phyloP scores from a whole-genome alignment of 73 alveolate genomes.

The Symbiodinium natans region DNA sequence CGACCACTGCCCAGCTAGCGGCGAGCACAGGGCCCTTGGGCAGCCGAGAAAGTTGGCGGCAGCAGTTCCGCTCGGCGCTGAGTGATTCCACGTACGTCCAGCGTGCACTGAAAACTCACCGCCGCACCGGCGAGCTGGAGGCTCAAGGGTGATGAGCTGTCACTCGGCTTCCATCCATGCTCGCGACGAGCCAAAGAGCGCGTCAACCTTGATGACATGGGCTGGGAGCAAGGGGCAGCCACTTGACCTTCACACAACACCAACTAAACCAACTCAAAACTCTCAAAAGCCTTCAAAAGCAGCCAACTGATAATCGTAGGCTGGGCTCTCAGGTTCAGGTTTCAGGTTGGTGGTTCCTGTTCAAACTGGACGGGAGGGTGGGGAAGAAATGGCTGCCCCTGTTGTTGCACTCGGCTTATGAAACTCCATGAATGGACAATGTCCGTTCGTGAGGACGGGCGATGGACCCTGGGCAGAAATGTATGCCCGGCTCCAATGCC shows the following conservation, averaged over 20 bases:
- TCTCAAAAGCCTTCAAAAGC: not conserved
- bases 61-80: constrained; percentile 83
- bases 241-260: not conserved
- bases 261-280: too few relatives aligned
- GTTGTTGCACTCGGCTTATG: not conserved
- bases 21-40: constrained; percentile 65
- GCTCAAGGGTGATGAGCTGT: not conserved
- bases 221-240: not conserved
- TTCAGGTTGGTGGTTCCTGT: too few relatives aligned
- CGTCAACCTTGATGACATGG: not conserved
- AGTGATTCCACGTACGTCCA: constrained; percentile 68
- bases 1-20: constrained; percentile 3
- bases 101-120: constrained; percentile 54
- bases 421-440: not conserved
- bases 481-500: not conserved
- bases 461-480: not conserved
- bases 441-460: not conserved
- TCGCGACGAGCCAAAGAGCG: not conserved
- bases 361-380: too few relatives aligned
- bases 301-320: too few relatives aligned
- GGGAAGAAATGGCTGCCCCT: too few relatives aligned
- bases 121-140: not conserved
- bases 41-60: constrained; percentile 86
- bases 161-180: too few relatives aligned
- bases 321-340: too few relatives aligned